Conservation (phyloP, 139 green algal genomes). For the Volvox reticuliferus region DNA sequence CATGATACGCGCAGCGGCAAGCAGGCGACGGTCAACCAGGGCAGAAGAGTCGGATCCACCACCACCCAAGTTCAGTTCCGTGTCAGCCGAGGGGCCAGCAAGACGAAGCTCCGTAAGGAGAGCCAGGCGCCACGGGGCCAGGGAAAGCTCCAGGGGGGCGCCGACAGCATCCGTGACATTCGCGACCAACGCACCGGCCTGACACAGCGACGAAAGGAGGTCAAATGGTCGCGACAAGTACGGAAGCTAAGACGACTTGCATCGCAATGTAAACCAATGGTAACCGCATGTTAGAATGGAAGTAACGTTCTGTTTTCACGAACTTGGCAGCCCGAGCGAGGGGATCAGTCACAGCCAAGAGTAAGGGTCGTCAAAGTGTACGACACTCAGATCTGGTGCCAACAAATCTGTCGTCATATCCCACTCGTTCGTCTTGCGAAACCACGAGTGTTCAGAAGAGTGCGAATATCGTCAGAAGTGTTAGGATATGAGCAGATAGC, state of each 20-base stretch:
- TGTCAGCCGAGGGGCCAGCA: slow-evolving; percentile 54
- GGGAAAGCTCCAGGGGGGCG: slow-evolving; percentile 48
- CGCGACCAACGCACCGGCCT: slow-evolving; percentile 66
- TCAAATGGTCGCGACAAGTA: no score
- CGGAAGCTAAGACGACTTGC: no score
- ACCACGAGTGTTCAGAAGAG: no score
- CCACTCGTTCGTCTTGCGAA: not conserved
- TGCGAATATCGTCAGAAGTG: no score
- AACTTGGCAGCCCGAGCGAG: no score
- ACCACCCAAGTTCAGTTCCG: slow-evolving; percentile 51
- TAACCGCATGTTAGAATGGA: no score
- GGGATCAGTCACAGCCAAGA: slow-evolving; percentile 41
- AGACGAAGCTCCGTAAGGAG: slow-evolving; percentile 64
- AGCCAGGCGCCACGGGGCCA: slow-evolving; percentile 58
- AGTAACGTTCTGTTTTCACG: no score
- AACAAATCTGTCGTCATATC: slow-evolving; percentile 43
- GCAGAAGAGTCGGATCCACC: not conserved
- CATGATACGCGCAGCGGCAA: slow-evolving; percentile 71
- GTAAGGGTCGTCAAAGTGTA: not conserved
- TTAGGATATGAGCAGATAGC: no score
- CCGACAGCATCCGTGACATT: slow-evolving; percentile 35
- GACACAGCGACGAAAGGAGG: no score
- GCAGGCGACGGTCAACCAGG: slow-evolving; percentile 66
- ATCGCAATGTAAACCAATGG: no score
- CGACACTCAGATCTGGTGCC: slow-evolving; percentile 50